Evolutionary conservation across 2,329 filamentous ascomycete species (phyloP), one percentile per base, ranked within the genome.

Genomic region (Colletotrichum sp.): DNA sequence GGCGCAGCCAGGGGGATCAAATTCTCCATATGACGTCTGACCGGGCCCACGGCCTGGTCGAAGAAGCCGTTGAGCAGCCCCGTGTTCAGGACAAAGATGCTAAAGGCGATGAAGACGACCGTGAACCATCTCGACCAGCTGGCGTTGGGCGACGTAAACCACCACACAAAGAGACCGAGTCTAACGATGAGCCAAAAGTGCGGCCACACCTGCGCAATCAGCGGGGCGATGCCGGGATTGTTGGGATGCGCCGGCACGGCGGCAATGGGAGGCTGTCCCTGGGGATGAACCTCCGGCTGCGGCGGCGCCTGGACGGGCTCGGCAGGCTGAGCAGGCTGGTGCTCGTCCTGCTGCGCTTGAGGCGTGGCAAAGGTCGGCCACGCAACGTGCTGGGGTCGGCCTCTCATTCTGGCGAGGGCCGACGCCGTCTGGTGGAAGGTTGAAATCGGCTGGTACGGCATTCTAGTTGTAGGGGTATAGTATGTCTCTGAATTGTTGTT

Each of bases 131-230:
- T 88, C 10, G 88, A 88, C 91, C 91, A 93, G 79, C 88, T 92
- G 3, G 88, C 86, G 60, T 88, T 87, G 0, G 90, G 88, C 12
- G 88, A 88, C 1, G 92, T 93, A 77, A 94, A 93, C 83, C 92
- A 91, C 90, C 91, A 94, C 15, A 93, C 88, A 80, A 94, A 92
- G 8, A 91, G 83, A 13, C 87, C 85, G 10, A 94, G 83, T 9
- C 92, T 88, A 44, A 91, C 84, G 2, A 93, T 78, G 68, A 93
- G 86, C 92, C 92, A 94, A 32, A 94, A 81, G 69, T 93, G 89
- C n/a, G 91, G 91, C 86, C 89, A 90, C n/a, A 91, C 70, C 18
- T 87, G 86, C 6, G 84, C 86, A 64, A 87, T 71, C 26, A 88
- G 76, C 21, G 86, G 84, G 4, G 80, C 84, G 1, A 82, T 82